These are phyloP conservation scores for Apiospora hydei DNA, from an alignment of 2,329 filamentous ascomycete species.

Conservation along the genomic window DNA sequence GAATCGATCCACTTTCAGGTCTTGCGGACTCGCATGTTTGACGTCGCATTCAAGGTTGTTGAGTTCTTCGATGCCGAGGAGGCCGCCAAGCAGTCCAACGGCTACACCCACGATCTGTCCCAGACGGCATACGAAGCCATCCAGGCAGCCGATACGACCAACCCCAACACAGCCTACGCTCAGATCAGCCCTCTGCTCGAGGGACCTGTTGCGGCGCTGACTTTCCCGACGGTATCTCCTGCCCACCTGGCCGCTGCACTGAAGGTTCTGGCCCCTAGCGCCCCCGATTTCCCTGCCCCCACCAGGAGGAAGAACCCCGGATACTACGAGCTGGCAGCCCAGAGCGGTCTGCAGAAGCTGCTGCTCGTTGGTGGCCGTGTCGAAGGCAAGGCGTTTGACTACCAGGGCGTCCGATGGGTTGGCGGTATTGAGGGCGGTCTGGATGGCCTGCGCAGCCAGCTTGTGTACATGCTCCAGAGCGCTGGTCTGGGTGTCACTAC, in stretches of 20 bases:
- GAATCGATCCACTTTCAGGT: constrained; percentile 78
- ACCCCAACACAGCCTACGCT: constrained; percentile 53
- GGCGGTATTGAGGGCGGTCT: constrained; percentile 82
- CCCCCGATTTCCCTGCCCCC: constrained; percentile 79
- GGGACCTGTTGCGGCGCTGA: constrained; percentile 81
- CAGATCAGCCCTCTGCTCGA: constrained; percentile 78
- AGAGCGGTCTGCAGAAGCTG: constrained; percentile 85
- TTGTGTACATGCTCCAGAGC: constrained; percentile 82
- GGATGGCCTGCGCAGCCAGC: constrained; percentile 79
- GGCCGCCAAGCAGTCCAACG: constrained; percentile 46
- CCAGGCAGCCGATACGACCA: constrained; percentile 41
- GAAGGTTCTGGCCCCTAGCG: constrained; percentile 75
- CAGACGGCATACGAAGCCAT: constrained; percentile 58
- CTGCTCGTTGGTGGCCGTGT: constrained; percentile 86
- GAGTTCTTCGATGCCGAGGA: constrained; percentile 75
- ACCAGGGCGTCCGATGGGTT: constrained; percentile 69
- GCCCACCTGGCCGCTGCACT: constrained; percentile 84
- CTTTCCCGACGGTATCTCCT: constrained; percentile 84
- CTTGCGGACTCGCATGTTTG: constrained; percentile 88
- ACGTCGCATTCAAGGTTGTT: constrained; percentile 81
- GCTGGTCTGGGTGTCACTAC: constrained; percentile 79
- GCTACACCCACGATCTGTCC: constrained; percentile 62
- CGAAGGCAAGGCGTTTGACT: constrained; percentile 85
- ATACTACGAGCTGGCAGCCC: constrained; percentile 81
- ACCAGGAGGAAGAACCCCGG: constrained; percentile 77